Conservation (phyloP, 164 flowering plant species). For the Vitis riparia region DNA sequence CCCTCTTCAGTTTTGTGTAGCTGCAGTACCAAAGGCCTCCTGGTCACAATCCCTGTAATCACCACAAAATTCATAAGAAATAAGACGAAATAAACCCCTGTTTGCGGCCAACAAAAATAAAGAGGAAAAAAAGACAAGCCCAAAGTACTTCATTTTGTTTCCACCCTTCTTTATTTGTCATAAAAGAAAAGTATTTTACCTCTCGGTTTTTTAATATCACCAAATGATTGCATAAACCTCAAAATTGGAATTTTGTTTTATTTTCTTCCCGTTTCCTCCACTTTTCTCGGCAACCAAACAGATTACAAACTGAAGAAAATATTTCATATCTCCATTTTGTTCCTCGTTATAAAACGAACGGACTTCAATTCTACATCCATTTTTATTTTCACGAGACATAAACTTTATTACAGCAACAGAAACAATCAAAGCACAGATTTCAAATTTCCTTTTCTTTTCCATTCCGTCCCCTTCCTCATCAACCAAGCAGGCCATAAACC, state of each 20-base stretch:
- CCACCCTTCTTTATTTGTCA: not conserved
- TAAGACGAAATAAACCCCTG: not conserved
- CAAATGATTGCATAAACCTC: not conserved
- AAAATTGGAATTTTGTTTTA: not conserved
- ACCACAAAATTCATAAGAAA: not conserved
- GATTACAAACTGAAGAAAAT: too few relatives aligned
- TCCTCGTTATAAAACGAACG: too few relatives aligned
- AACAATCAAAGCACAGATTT: too few relatives aligned
- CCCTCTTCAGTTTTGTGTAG: conserved; percentile 71
- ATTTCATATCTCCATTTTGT: too few relatives aligned
- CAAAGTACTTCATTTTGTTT: not conserved
- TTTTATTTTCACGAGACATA: too few relatives aligned
- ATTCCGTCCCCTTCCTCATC: not conserved
- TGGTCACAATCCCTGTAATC: conserved; percentile 69
- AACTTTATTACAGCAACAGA: too few relatives aligned
- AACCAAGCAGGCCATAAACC: not conserved
- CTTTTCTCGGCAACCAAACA: too few relatives aligned
- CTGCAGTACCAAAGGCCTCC: conserved; percentile 85
- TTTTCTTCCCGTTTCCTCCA: not conserved
- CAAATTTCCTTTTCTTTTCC: not conserved
- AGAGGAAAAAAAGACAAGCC: not conserved
- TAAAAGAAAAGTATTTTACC: not conserved
- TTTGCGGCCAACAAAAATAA: not conserved
- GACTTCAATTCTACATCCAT: too few relatives aligned
- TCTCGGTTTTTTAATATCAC: not conserved